phyloP scores from a whole-genome alignment of 73 alveolate species.

The Tetrahymena elliotti region DNA sequence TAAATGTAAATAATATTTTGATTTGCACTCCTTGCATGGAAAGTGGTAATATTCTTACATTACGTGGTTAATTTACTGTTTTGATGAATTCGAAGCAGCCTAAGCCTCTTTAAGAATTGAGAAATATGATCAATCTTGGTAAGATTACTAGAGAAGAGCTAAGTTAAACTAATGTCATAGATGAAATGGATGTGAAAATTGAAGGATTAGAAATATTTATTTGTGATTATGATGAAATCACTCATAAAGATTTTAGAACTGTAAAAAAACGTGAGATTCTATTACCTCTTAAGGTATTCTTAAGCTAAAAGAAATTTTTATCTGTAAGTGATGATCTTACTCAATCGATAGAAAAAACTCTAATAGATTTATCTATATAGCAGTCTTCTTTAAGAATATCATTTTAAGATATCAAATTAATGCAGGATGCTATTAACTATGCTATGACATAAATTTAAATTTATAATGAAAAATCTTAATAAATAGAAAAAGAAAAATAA shows the following conservation, averaged over 20 bases:
- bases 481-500: neutral
- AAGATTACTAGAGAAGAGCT: neutral
- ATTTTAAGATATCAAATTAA: neutral
- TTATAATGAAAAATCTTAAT: neutral
- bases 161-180: neutral
- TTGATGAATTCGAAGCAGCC: neutral
- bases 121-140: neutral
- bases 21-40: neutral
- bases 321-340: neutral
- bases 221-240: neutral
- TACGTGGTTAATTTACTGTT: neutral
- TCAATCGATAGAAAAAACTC: neutral
- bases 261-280: neutral
- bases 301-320: neutral
- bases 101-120: neutral
- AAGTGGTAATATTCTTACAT: neutral
- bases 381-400: neutral
- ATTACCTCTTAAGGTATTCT: neutral
- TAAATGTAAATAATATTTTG: neutral
- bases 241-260: neutral
- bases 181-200: neutral
- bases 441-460: neutral
- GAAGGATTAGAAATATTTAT: neutral
- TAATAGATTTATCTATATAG: neutral
- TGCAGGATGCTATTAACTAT: neutral